phyloP scores from a whole-genome alignment of 306 rosid species.

The Cercis canadensis region DNA sequence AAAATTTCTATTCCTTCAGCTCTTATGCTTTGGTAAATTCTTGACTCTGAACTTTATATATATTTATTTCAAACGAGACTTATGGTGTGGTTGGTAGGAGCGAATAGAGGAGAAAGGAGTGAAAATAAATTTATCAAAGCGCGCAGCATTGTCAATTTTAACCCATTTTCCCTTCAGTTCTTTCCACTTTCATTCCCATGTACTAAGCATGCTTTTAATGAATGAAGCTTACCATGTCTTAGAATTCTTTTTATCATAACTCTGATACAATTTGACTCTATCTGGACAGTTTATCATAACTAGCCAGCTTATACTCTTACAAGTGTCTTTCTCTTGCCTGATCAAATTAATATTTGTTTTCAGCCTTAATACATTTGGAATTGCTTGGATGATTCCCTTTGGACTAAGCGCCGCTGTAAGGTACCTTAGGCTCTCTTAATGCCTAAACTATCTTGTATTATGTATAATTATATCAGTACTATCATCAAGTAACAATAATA shows the following conservation, averaged over 20 bases:
- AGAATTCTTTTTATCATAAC: no score
- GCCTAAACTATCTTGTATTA: neutral
- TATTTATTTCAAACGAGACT: neutral
- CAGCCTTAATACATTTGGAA: constrained; percentile 24
- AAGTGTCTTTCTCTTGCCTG: neutral
- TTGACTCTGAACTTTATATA: neutral
- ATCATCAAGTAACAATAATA: neutral
- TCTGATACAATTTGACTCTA: no score
- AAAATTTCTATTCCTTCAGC: constrained; percentile 68
- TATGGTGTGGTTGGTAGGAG: no score
- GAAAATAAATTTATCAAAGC: neutral
- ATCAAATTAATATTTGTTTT: neutral
- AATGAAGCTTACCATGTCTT: neutral
- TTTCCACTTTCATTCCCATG: neutral
- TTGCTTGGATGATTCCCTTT: constrained; percentile 37
- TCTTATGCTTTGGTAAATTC: constrained; percentile 68
- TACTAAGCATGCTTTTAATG: neutral
- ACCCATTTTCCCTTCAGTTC: neutral
- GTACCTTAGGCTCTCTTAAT: neutral
- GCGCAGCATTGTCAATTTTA: neutral
- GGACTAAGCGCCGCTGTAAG: constrained; percentile 29
- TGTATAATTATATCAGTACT: neutral
- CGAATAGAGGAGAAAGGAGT: no score
- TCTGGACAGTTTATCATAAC: neutral
- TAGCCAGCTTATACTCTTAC: neutral